Conservation (phyloP, 2,329 filamentous ascomycete species). For the Fusarium albosuccineum region DNA sequence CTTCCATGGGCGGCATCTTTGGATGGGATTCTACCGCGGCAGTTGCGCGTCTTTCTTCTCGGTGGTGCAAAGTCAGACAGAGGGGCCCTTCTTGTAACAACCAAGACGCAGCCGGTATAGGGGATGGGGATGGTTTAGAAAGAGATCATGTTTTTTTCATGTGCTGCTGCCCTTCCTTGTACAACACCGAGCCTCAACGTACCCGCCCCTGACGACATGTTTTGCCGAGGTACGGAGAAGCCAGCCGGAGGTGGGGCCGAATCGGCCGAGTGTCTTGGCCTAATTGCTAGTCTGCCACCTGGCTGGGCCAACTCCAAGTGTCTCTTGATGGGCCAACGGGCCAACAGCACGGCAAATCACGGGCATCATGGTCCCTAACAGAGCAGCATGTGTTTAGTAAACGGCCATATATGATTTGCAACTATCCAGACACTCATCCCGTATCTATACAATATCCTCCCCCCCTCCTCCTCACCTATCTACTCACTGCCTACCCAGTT, state of each 20-base stretch:
- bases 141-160: slow-evolving; percentile 33
- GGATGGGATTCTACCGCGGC: background rate
- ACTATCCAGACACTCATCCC: slow-evolving; percentile 19
- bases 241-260: slow-evolving; percentile 34
- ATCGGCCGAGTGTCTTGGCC: slow-evolving; percentile 16
- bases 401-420: slow-evolving; percentile 6
- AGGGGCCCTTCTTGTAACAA: too few species aligned
- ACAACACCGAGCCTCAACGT: slow-evolving; percentile 22
- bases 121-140: background rate
- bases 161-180: slow-evolving; percentile 11
- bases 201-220: slow-evolving; percentile 27
- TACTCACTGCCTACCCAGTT: background rate
- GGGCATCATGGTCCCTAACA: background rate
- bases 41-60: background rate
- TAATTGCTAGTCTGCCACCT: background rate
- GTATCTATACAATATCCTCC: slow-evolving; percentile 9
- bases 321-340: background rate
- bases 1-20: slow-evolving; percentile 42
- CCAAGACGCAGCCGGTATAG: background rate
- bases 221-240: slow-evolving; percentile 41
- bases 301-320: too few species aligned
- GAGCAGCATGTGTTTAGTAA: background rate
- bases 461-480: background rate
- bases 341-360: background rate
- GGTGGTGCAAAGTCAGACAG: too few species aligned